These are phyloP conservation scores for Mycena galericulata DNA, from an alignment of 768 basidiomycete genomes.

Conservation along the genomic window DNA sequence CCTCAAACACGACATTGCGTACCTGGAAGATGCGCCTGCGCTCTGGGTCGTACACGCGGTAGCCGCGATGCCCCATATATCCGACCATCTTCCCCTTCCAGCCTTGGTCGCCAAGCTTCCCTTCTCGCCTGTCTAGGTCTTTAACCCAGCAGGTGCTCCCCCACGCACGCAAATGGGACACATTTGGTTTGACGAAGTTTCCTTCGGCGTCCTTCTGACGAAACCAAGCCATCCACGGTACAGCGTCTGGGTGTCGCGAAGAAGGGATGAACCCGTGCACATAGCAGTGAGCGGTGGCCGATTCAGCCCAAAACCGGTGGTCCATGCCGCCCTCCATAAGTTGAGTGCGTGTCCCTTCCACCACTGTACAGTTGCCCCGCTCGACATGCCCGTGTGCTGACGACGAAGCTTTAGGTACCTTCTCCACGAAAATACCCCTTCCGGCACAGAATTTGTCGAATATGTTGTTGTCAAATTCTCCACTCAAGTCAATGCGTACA, in stretches of 20 bases:
- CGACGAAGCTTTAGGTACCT: background rate
- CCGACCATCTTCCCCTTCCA: constrained; percentile 33
- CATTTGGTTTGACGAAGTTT: background rate
- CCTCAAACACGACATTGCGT: constrained; percentile 29
- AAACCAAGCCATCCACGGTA: constrained; percentile 20
- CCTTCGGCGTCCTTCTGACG: background rate
- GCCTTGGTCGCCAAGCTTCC: constrained; percentile 31
- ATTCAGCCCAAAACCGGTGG: background rate
- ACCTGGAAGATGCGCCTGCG: constrained; percentile 19
- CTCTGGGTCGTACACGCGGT: constrained; percentile 20
- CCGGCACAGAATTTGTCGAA: background rate
- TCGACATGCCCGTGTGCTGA: constrained; percentile 37
- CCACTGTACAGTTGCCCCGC: constrained; percentile 33
- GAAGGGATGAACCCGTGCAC: constrained; percentile 40
- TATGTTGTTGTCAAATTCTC: background rate
- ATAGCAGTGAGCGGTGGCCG: constrained; percentile 30
- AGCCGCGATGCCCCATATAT: constrained; percentile 33
- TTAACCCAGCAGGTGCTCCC: background rate
- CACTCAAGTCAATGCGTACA: background rate
- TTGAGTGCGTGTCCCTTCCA: constrained; percentile 31
- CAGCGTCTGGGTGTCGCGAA: background rate
- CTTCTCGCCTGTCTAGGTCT: constrained; percentile 27
- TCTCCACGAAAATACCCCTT: background rate
- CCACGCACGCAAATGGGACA: background rate
- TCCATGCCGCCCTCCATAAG: constrained; percentile 5